phyloP scores from a whole-genome alignment of 2,329 filamentous ascomycete species.

The Aspergillaceae sp. region DNA sequence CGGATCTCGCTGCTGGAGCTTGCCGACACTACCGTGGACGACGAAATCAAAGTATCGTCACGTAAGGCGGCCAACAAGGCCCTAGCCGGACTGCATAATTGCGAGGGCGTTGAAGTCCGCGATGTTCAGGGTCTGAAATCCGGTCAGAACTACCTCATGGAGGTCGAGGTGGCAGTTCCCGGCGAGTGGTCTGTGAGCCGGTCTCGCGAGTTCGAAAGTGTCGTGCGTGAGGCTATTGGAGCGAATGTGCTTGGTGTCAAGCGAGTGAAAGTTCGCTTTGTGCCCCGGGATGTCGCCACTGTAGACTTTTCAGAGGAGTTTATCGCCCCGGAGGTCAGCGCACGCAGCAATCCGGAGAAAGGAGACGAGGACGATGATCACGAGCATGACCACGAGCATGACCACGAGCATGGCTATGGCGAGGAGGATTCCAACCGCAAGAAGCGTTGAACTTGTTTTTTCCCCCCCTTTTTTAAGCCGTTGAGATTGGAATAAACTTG shows the following conservation, averaged over 20 bases:
- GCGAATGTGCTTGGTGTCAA: constrained; percentile 73
- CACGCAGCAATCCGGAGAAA: constrained; percentile 49
- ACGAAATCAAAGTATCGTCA: constrained; percentile 68
- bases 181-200: constrained; percentile 65
- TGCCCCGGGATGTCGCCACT: constrained; percentile 53
- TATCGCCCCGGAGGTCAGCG: constrained; percentile 55
- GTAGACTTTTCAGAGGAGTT: constrained; percentile 67
- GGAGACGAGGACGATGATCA: constrained; percentile 23
- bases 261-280: constrained; percentile 74
- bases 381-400: constrained; percentile 16
- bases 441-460: constrained; percentile 11
- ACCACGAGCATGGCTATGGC: constrained; percentile 36
- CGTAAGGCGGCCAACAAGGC: constrained; percentile 55
- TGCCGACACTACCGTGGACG: constrained; percentile 81
- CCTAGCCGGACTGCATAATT: constrained; percentile 46
- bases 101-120: constrained; percentile 58
- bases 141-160: constrained; percentile 91
- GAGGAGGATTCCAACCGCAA: constrained; percentile 15
- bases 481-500: not conserved
- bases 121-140: constrained; percentile 87
- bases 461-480: not conserved
- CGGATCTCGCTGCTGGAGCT: constrained; percentile 73
- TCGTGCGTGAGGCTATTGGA: constrained; percentile 63
- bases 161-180: constrained; percentile 77
- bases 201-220: constrained; percentile 60